Evolutionary conservation across 108 stramenopile genomes (phyloP).

Genomic region (Fragilaria crotonensis): DNA sequence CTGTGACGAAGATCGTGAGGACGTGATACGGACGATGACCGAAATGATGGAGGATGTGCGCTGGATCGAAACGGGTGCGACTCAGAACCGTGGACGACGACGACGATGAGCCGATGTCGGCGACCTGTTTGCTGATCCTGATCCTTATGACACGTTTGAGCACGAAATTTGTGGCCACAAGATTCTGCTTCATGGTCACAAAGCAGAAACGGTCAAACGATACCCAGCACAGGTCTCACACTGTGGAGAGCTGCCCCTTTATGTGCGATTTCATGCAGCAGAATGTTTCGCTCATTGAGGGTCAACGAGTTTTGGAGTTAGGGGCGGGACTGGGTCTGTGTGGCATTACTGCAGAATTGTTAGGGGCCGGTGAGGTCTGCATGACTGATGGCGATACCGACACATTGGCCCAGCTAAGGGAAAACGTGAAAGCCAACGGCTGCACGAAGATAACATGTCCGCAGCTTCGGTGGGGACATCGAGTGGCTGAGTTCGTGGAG

Average conservation of each 20-base stretch:
- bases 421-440: constrained; percentile 13
- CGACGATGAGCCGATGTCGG: constrained; percentile 1
- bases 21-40: too few relatives aligned
- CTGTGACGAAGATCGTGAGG: too few relatives aligned
- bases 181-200: neutral
- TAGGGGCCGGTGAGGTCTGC: constrained; percentile 23
- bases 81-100: neutral
- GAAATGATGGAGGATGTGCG: neutral
- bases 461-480: constrained; percentile 5
- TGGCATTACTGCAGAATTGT: constrained; percentile 24
- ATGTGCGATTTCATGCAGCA: constrained; percentile 10
- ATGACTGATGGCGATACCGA: constrained; percentile 47
- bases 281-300: neutral
- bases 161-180: neutral
- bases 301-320: neutral
- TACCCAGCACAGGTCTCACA: constrained; percentile 6
- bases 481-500: neutral
- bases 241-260: constrained; percentile 9
- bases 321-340: constrained; percentile 40
- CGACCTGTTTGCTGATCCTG: constrained; percentile 6
- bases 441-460: neutral
- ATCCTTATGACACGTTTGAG: constrained; percentile 12
- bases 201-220: constrained; percentile 7
- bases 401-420: constrained; percentile 21
- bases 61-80: neutral